Base-by-base conservation (phyloP, 805 yeast genomes). In the Candida sakaeoensis region DNA sequence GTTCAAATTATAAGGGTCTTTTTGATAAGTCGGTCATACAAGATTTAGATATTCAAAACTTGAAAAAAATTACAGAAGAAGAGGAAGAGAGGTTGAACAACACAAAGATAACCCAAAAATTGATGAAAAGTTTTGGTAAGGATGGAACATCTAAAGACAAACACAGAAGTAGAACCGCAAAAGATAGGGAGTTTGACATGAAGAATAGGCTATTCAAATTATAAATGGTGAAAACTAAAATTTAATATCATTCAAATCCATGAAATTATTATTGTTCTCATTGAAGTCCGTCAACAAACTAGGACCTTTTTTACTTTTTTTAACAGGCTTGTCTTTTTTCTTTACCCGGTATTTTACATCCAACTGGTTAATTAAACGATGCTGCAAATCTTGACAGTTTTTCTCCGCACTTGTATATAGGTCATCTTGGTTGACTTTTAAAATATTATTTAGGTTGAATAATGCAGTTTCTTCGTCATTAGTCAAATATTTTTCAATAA, bases 141-240 rank as follows among this genome's bases (percentile, higher is more conserved):
- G 73, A 67, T 43, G 70, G 70, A 4, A 61, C 68, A 7, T 64
- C 61, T 2, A 44, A 25, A 9, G 50, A 65, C 3, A 66, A 63
- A 40, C 49, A 52, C 35, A 57, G 74, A 41, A 61, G 61, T 40
- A 47, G 74, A 42, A 63, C 70, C 2, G 74, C 74, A 15, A 68
- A 67, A 46, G 74, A 68, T 49, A 54, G 74, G 37, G 69, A 65
- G 41, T 63, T 44, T 40, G 74, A 68, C 47, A 49, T 61, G 41
- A 53, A 58, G 32, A 68, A 68, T 49, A 53, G 54, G 39, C 55
- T 68, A 22, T 68, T 68, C 46, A 68, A 65, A 43, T 51, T 61
- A 35, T 40, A 43, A 34, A 16, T 22, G 8, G 23, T 4, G 17
- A 29, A 13, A 46, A 39, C 3, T 43, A 3, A 25, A 40, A 45